A percentile compares a stretch with the other conserved stretches of the same genome.
Conservation (phyloP, 2,329 filamentous ascomycete species). For the Alternaria infectoria region DNA sequence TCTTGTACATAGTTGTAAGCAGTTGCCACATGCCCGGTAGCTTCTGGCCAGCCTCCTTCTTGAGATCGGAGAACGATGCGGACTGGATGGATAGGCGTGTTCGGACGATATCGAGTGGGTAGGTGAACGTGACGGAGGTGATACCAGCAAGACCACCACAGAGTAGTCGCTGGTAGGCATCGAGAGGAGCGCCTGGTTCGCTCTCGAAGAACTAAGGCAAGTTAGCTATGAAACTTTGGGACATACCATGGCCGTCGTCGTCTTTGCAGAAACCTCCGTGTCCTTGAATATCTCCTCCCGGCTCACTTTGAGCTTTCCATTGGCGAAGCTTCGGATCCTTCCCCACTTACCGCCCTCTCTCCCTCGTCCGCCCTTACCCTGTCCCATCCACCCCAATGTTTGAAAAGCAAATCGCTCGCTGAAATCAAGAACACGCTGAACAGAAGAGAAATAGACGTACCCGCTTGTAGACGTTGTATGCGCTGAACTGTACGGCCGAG, state of each 20-base stretch:
- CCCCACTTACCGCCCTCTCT: not conserved
- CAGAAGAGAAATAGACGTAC: slow-evolving; percentile 58
- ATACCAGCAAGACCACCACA: slow-evolving; percentile 93
- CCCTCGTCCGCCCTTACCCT: not conserved
- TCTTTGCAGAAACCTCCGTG: not conserved
- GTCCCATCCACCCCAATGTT: not conserved
- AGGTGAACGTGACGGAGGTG: slow-evolving; percentile 93
- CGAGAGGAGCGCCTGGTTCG: slow-evolving; percentile 74
- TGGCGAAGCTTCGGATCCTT: not conserved
- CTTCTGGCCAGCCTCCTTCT: slow-evolving; percentile 55
- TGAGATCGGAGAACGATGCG: slow-evolving; percentile 86
- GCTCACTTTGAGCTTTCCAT: not conserved
- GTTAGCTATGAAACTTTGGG: slow-evolving; percentile 15
- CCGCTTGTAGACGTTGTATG: slow-evolving; percentile 96
- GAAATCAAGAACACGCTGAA: not conserved
- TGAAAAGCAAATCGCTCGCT: slow-evolving; percentile 4
- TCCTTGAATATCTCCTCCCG: not conserved
- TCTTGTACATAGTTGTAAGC: slow-evolving; percentile 82
- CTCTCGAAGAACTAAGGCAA: slow-evolving; percentile 73
- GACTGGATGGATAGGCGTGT: slow-evolving; percentile 95
- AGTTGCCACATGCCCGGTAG: slow-evolving; percentile 93
- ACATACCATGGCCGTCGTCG: not conserved
- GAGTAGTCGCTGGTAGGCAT: slow-evolving; percentile 75
- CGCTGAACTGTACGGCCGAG: slow-evolving; percentile 96
- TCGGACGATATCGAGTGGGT: slow-evolving; percentile 96